Base-by-base conservation (phyloP, 163 green algal species). In the Chloroidium sp. region DNA sequence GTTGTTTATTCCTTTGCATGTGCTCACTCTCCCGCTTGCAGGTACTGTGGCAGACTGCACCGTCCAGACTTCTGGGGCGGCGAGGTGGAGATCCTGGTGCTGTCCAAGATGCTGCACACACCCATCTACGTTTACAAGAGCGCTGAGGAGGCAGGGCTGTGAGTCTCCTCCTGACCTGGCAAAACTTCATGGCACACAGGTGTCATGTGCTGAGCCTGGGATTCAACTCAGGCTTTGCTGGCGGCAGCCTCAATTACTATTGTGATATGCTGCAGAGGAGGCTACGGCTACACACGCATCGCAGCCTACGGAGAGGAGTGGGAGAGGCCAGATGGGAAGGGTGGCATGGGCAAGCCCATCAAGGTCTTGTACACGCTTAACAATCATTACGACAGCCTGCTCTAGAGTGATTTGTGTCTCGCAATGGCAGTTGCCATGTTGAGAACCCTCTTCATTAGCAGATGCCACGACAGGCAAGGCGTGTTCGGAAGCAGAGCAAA, bases 31-130 rank as follows among this genome's bases (percentile, higher is more conserved):
- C 3, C 69, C 58, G 12, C 69, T 13, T 75, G 75, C 79, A 89
- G 82, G 69, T 92, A 92, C 79, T 92, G 89, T 77, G 14, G 81
- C 62, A 74, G 82, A 14, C 76, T 92, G 8, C 62, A 85, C 62
- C 79, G 75, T 0, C 72, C 84, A 0, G 79, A 57, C 13, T 91
- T 91, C 76, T 91, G 89, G 89, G 89, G 89, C 57, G 89, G 89
- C 2, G 83, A 93, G 13, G 78, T 89, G n/a, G 89, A 93, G 81
- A 62, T 93, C 57, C 76, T 90, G 69, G 85, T 90, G 0, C 79
- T 93, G 6, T 85, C 78, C 78, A 84, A 86, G 69, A 86, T 93
- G 85, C 79, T 93, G n/a, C 69, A 83, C 12, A 64, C 81, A 6
- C 85, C 82, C 77, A 85, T 86, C 59, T 84, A 76, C 59, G 82